Evolutionary conservation across 2,329 filamentous ascomycete species (phyloP).

Genomic region (Rachicladosporium sp.): DNA sequence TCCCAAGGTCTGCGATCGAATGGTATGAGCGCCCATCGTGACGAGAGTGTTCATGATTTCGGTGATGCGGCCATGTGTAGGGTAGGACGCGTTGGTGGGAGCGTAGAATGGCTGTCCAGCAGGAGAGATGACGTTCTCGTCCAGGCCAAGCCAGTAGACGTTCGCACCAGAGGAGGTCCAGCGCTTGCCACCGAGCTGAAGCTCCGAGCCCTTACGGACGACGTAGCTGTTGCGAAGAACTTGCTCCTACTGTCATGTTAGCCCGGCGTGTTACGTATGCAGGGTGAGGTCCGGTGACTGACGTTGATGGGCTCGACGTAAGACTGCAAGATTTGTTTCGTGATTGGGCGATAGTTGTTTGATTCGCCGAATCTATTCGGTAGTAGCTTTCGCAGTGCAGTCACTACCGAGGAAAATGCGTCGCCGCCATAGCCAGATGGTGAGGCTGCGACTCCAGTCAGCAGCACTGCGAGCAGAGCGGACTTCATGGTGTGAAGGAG

Average conservation of each 20-base stretch:
- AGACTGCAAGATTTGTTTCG: too few relatives aligned
- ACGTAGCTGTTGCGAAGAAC: conserved; percentile 16
- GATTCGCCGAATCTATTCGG: too few relatives aligned
- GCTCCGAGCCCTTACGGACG: conserved; percentile 25
- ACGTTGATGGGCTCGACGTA: too few relatives aligned
- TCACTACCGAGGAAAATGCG: too few relatives aligned
- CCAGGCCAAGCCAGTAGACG: conserved; percentile 40
- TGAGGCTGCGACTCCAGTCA: too few relatives aligned
- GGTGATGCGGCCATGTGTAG: conserved; percentile 33
- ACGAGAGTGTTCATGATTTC: conserved; percentile 35
- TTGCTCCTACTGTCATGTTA: too few relatives aligned
- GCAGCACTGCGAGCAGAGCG: not conserved
- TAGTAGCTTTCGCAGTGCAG: too few relatives aligned
- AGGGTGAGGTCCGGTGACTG: too few relatives aligned
- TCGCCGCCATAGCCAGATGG: too few relatives aligned
- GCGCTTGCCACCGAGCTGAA: conserved; percentile 13
- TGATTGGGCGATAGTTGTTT: too few relatives aligned
- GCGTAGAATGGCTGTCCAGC: conserved; percentile 34
- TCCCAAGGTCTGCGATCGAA: conserved; percentile 36
- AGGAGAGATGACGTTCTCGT: conserved; percentile 38
- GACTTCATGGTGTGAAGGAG: not conserved
- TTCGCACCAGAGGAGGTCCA: conserved; percentile 39
- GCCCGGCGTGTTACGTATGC: too few relatives aligned
- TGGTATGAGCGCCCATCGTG: conserved; percentile 34
- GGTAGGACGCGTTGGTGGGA: conserved; percentile 34